These are phyloP conservation scores for Colletotrichum karsti DNA, from an alignment of 2,329 filamentous ascomycete species.

Conservation along the genomic window DNA sequence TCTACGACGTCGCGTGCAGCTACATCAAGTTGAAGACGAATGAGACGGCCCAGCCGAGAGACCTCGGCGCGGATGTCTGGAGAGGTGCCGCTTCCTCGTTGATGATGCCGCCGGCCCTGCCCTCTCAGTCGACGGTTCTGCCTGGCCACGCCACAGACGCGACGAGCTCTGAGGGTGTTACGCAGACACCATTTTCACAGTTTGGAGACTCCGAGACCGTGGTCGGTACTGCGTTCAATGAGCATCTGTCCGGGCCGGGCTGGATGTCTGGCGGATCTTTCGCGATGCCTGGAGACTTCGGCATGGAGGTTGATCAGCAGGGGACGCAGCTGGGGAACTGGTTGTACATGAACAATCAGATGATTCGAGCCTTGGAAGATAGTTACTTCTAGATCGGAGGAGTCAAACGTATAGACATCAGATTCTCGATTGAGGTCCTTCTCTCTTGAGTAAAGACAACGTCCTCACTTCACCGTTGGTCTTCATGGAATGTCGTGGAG, in stretches of 20 bases:
- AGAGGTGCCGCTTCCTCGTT: background rate
- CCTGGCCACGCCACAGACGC: background rate
- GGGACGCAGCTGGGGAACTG: slow-evolving; percentile 28
- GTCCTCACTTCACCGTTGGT: too few species aligned
- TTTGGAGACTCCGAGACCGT: background rate
- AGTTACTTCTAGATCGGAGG: slow-evolving; percentile 4
- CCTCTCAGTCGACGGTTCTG: background rate
- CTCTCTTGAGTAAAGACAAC: too few species aligned
- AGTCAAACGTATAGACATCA: too few species aligned
- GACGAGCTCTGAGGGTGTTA: background rate
- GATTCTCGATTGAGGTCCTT: too few species aligned
- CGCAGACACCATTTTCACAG: background rate
- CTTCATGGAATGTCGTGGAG: too few species aligned
- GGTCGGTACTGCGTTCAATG: background rate
- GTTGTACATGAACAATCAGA: slow-evolving; percentile 30
- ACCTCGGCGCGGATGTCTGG: background rate
- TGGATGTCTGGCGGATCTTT: background rate
- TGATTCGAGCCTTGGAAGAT: slow-evolving; percentile 31
- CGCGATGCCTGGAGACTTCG: slow-evolving; percentile 1
- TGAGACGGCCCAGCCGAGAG: background rate
- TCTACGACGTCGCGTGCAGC: slow-evolving; percentile 33
- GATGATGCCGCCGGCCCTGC: background rate
- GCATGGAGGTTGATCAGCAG: slow-evolving; percentile 28
- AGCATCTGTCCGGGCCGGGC: background rate
- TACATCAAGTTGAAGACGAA: slow-evolving; percentile 31